Conservation (phyloP, 208 protist species). For the Trichomonas tenax region DNA sequence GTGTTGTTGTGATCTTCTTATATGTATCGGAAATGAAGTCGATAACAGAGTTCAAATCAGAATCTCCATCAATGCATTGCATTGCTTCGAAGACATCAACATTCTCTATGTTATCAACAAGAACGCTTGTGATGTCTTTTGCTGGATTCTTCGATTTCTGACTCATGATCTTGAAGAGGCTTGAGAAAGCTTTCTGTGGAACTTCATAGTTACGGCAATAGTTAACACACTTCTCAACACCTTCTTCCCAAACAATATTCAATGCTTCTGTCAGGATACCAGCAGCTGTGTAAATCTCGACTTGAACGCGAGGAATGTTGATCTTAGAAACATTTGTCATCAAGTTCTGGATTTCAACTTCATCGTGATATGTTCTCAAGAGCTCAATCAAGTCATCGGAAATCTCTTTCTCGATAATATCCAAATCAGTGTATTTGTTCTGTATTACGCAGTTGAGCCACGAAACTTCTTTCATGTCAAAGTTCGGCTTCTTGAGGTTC, state of each 20-base stretch:
- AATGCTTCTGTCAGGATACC: not conserved
- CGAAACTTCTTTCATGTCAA: not conserved
- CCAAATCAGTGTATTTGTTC: not conserved
- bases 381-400: not conserved
- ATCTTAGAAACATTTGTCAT: not conserved
- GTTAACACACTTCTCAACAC: not conserved
- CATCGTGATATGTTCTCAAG: not conserved
- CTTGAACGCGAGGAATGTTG: not conserved
- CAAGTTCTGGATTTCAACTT: not conserved
- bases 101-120: not conserved
- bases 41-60: not conserved
- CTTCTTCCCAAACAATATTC: not conserved
- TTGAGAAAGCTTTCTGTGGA: not conserved
- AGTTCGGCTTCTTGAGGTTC: not conserved
- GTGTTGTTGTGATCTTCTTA: not conserved
- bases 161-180: not conserved
- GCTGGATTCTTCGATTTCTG: not conserved
- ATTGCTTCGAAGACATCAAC: not conserved
- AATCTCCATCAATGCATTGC: not conserved
- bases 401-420: not conserved
- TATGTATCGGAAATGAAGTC: not conserved
- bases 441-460: not conserved
- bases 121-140: not conserved
- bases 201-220: not conserved
- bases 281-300: not conserved